Base-by-base conservation (phyloP, 805 yeast species). In the Komagataella populi region DNA sequence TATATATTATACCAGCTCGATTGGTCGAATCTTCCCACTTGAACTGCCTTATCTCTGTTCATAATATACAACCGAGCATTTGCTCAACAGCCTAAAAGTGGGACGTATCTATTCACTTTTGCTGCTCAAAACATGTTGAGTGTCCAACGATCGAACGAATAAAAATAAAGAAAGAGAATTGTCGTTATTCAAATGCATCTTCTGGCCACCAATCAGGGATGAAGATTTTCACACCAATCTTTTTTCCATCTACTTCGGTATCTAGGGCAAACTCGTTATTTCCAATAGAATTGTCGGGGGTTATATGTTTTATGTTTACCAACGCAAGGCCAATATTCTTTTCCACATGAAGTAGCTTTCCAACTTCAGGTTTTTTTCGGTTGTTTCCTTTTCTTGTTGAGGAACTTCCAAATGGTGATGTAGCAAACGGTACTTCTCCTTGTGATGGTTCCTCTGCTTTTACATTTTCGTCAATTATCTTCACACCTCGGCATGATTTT, bases 181-280 rank as follows among this genome's bases (percentile, higher is more conserved):
- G 10, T 10, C 14, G 5, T 18, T 53, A 59, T 46, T 57, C 61
- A 18, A 57, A 54, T 3, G 52, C 56, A 45, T 63, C 64, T 46
- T 64, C 69, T 0, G 89, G 89, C 89, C 91, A 85, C 90, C 91
- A 85, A 49, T 74, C 81, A 0, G 95, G 93, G 5, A 69, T 66
- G 53, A 68, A 70, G 0, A 81, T 85, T 56, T 73, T 72, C 22
- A 83, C 65, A 1, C 73, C 73, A 6, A 80, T 58, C 46, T 59
- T 60, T 12, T 62, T 47, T 1, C 51, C 44, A 45, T 56, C 56
- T 12, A 22, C 8, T 8, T 47, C 17, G 51, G 54, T 17, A 57
- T 59, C 12, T 12, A 61, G 52, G 6, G 54, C 20, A 48, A 61
- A 63, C 46, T 58, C 60, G 48, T 56, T 57, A 4, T 46, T 44